phyloP scores from a whole-genome alignment of 805 yeast genomes.

The Zygosaccharomyces siamensis region DNA sequence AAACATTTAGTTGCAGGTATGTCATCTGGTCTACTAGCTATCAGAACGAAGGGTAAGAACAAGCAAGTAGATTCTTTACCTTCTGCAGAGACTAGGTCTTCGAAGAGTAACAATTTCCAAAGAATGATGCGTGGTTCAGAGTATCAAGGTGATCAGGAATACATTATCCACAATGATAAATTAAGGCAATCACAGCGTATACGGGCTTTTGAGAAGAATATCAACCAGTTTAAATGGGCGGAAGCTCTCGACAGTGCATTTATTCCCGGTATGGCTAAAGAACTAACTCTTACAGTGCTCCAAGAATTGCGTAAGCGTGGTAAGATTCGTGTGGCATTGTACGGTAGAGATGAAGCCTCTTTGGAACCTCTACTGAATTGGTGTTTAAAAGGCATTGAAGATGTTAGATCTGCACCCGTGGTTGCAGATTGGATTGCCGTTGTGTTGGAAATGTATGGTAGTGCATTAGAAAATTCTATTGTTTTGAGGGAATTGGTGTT shows the following conservation, averaged over 20 bases:
- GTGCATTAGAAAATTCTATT: conserved; percentile 66
- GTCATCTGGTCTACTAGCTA: conserved; percentile 80
- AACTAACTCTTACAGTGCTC: conserved; percentile 73
- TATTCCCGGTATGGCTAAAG: conserved; percentile 70
- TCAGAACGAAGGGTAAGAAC: conserved; percentile 79
- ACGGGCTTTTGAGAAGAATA: conserved; percentile 74
- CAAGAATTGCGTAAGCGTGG: conserved; percentile 86
- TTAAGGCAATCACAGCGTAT: conserved; percentile 55
- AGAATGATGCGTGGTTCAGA: conserved; percentile 89
- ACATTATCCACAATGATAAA: conserved; percentile 58
- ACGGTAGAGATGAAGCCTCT: conserved; percentile 78
- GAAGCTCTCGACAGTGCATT: conserved; percentile 91
- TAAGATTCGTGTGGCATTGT: conserved; percentile 73
- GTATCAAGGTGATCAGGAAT: conserved; percentile 85
- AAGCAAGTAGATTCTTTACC: conserved; percentile 16
- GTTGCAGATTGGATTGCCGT: conserved; percentile 74
- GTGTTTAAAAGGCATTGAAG: conserved; percentile 73
- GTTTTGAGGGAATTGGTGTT: conserved; percentile 69
- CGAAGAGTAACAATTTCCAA: conserved; percentile 55
- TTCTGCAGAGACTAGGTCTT: conserved; percentile 1
- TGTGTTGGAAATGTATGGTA: conserved; percentile 67
- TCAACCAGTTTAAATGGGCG: conserved; percentile 85
- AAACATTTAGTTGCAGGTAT: conserved; percentile 91
- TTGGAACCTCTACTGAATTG: conserved; percentile 83
- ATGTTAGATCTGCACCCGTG: conserved; percentile 57